Conservation (phyloP, 495 filamentous ascomycete species). For the Opeltia flavorubescens region DNA sequence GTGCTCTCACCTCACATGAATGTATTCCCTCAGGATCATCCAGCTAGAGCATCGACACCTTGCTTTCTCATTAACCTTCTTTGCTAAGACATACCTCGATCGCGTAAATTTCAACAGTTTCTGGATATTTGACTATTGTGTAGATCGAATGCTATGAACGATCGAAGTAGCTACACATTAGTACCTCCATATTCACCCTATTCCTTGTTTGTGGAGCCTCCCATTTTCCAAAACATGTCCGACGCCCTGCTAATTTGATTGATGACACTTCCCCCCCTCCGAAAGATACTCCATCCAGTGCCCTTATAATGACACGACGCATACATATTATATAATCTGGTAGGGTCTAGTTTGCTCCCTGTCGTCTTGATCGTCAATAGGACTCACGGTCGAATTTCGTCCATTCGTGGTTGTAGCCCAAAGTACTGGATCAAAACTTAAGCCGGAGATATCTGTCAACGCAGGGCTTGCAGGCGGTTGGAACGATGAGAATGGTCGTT, state of each 20-base stretch:
- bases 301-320: background rate
- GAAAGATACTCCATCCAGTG: background rate
- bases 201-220: too few species aligned
- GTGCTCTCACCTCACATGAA: too few species aligned
- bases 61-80: too few species aligned
- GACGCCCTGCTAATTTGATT: background rate
- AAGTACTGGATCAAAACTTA: slow-evolving; percentile 6
- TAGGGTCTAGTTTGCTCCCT: slow-evolving; percentile 3
- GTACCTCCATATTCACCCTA: too few species aligned
- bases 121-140: too few species aligned
- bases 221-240: background rate
- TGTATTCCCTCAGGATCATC: too few species aligned
- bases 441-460: background rate
- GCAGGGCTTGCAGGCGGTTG: background rate
- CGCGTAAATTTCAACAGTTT: too few species aligned
- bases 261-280: background rate
- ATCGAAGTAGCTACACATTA: too few species aligned
- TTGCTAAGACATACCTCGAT: too few species aligned
- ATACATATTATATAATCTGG: slow-evolving; percentile 3
- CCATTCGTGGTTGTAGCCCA: slow-evolving; percentile 8
- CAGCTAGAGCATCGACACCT: too few species aligned
- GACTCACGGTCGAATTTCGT: background rate
- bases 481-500: background rate
- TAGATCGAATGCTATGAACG: too few species aligned
- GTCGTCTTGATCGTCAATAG: background rate